Conservation (phyloP, 2,329 filamentous ascomycete genomes). For the Byssochlamys sp. region DNA sequence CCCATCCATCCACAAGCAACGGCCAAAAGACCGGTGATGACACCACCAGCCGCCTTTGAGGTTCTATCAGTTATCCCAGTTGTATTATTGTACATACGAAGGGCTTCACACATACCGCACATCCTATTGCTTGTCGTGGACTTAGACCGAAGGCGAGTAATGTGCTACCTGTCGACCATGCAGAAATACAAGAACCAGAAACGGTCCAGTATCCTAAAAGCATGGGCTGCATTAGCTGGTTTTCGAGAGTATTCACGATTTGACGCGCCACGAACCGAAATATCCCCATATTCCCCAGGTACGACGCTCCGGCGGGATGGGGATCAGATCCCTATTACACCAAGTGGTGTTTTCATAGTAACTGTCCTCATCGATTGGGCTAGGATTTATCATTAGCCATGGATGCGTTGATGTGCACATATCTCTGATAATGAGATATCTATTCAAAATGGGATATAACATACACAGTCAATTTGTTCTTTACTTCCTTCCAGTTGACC, state of each 20-base stretch:
- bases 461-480: neutral
- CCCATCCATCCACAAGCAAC: conserved; percentile 19
- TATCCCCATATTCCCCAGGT: conserved; percentile 19
- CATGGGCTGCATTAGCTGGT: neutral
- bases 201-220: conserved; percentile 20
- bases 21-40: conserved; percentile 14
- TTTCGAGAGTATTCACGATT: neutral
- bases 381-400: neutral
- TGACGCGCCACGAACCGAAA: conserved; percentile 9
- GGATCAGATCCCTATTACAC: conserved; percentile 21
- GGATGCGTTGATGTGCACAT: neutral
- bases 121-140: conserved; percentile 15
- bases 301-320: conserved; percentile 17
- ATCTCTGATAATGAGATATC: neutral
- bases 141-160: conserved; percentile 17
- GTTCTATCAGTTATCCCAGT: neutral
- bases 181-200: conserved; percentile 18
- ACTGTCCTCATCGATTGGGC: conserved; percentile 13
- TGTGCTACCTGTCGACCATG: conserved; percentile 20
- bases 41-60: conserved; percentile 7
- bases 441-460: neutral
- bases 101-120: conserved; percentile 10
- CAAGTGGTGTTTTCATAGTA: conserved; percentile 16
- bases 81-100: neutral
- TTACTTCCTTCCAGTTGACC: neutral